Percentiles rank a stretch among this genome's conserved stretches.
phyloP scores from a whole-genome alignment of 257 asterid genomes.

The Nicotiana tomentosiformis region DNA sequence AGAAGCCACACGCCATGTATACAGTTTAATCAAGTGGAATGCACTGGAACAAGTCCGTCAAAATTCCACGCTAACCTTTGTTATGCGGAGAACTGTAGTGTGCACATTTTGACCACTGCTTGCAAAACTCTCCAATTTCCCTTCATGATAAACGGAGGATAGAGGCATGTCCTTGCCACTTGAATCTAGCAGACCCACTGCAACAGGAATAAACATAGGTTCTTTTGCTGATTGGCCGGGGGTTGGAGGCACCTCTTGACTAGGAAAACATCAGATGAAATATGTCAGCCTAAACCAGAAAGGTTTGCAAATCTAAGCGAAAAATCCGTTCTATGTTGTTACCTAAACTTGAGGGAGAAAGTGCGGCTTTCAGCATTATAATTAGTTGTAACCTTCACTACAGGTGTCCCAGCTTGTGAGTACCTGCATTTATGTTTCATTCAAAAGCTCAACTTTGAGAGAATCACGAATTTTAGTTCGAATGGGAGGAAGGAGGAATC shows the following conservation, averaged over 20 bases:
- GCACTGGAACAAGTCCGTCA: background rate
- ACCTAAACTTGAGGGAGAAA: slow-evolving; percentile 82
- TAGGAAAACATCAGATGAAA: slow-evolving; percentile 26
- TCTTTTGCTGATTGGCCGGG: slow-evolving; percentile 87
- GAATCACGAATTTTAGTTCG: slow-evolving; percentile 1
- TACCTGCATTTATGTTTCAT: slow-evolving; percentile 53
- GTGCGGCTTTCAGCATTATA: slow-evolving; percentile 59
- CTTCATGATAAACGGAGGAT: slow-evolving; percentile 46
- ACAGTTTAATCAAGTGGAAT: background rate
- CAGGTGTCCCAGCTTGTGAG: slow-evolving; percentile 98
- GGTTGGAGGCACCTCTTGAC: slow-evolving; percentile 93
- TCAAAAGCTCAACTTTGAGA: background rate
- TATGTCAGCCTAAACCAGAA: slow-evolving; percentile 5
- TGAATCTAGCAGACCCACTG: slow-evolving; percentile 64
- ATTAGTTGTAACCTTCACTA: slow-evolving; percentile 50
- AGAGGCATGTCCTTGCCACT: slow-evolving; percentile 66
- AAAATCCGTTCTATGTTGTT: slow-evolving; percentile 1
- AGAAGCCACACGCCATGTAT: background rate
- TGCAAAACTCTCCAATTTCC: slow-evolving; percentile 40
- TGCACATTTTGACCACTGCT: slow-evolving; percentile 32
- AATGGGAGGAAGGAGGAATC: slow-evolving; percentile 12
- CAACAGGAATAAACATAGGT: slow-evolving; percentile 77
- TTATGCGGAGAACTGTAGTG: slow-evolving; percentile 57
- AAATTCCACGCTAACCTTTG: slow-evolving; percentile 45
- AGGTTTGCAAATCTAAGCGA: background rate